Evolutionary conservation across 2,329 filamentous ascomycete genomes (phyloP).

Genomic region (Hypoxylon sp.): DNA sequence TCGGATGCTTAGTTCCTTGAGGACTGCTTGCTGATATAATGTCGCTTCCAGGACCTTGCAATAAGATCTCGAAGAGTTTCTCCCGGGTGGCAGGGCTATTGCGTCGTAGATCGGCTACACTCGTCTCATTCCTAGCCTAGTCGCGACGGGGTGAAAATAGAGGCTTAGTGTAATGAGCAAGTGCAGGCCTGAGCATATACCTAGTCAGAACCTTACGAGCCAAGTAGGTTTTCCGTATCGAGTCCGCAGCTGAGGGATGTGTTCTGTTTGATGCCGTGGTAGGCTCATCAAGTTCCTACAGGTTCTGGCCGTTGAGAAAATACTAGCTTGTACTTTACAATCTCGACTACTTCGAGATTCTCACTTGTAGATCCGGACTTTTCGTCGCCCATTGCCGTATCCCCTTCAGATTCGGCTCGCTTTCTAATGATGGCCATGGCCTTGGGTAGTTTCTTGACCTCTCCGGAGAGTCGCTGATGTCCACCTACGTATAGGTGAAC

Average conservation of each 20-base stretch:
- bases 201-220: not conserved
- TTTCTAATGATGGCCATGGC: constrained; percentile 81
- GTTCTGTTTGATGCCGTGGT: not conserved
- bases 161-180: not conserved
- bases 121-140: too few relatives aligned
- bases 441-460: constrained; percentile 84
- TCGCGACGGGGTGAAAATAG: too few relatives aligned
- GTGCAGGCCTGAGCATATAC: not conserved
- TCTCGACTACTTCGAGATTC: constrained; percentile 83
- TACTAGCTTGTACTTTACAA: constrained; percentile 85
- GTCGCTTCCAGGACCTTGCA: too few relatives aligned
- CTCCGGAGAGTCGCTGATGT: constrained; percentile 87
- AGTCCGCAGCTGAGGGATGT: not conserved
- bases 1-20: too few relatives aligned
- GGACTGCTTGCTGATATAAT: too few relatives aligned
- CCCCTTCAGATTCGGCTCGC: constrained; percentile 49
- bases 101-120: too few relatives aligned
- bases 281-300: constrained; percentile 61
- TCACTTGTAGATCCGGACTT: constrained; percentile 46
- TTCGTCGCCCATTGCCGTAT: constrained; percentile 56
- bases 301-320: constrained; percentile 89
- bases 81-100: too few relatives aligned
- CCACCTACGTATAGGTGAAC: constrained; percentile 88
- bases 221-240: not conserved
- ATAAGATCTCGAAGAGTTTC: too few relatives aligned